Evolutionary conservation across 306 rosid genomes (phyloP), one percentile per base, ranked within the genome.

Genomic region (Lathyrus oleraceus): DNA sequence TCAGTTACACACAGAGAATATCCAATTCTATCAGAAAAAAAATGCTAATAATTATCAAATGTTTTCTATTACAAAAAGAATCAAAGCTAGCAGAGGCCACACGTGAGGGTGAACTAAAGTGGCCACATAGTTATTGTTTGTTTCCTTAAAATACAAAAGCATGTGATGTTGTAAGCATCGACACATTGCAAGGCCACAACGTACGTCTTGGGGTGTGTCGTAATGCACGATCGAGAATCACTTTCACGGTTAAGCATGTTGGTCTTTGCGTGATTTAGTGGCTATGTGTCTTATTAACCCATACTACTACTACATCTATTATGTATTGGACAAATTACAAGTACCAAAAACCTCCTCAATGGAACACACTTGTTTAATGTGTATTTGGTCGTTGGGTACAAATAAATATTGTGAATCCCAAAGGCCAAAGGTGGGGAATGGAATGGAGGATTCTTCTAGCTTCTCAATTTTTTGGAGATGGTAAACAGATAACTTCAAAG

Each of bases 231-330:
- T 25, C 11, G 72, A 15, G 67, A 60, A 64, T 85, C 87, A 28
- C 72, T 88, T 79, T 88, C 90, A 80, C n/a, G 60, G 49, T 32
- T 32, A 74, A 82, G 83, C 81, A 85, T 85, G 85, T 83, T 78
- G 81, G 87, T 83, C 61, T 78, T 72, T 15, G 64, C 51, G 56
- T 47, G 17, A 78, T 74, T 78, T 67, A 49, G 67, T 76, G 72
- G 40, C 58, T 40, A 0, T 40, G 60, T 58, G 48, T 54, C 52
- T 53, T 52, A 63, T 64, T 52, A 63, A 51, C 47, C 51, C 52
- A 48, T 71, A 57, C 63, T 14, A n/a, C n/a, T n/a, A n/a, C n/a
- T n/a, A n/a, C n/a, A n/a, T n/a, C n/a, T n/a, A n/a, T n/a, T 30
- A 1, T 28, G 38, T 48, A 45, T 32, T 57, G 4, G 42, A 75